phyloP scores from a whole-genome alignment of 176 grass and related monocot species.

The Tillandsia fasciculata region DNA sequence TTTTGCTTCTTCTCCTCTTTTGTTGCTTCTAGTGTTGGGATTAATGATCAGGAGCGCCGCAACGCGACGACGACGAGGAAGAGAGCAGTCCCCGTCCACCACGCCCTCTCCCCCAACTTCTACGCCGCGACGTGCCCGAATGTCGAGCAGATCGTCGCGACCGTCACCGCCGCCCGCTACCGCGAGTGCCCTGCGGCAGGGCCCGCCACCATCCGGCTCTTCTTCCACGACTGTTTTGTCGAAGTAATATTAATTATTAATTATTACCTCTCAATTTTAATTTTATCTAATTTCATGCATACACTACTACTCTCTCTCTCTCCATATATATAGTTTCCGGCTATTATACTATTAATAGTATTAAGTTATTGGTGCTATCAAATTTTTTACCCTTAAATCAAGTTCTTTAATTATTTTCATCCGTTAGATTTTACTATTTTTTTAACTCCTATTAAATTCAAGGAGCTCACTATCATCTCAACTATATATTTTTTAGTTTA shows the following conservation, averaged over 20 bases:
- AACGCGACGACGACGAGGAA: constrained; percentile 3
- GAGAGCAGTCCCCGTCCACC: constrained; percentile 37
- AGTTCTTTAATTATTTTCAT: no score
- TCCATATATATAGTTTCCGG: no score
- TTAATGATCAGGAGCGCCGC: neutral
- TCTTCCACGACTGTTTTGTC: constrained; percentile 96
- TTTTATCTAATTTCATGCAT: no score
- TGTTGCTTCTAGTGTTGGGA: constrained; percentile 29
- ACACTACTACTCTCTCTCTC: no score
- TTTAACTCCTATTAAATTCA: no score
- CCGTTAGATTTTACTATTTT: no score
- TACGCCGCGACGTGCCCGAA: constrained; percentile 62
- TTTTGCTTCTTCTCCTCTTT: constrained; percentile 13
- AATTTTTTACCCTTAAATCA: no score
- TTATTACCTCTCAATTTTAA: neutral
- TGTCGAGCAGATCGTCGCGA: constrained; percentile 74
- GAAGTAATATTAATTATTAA: constrained; percentile 37
- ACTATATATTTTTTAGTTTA: no score
- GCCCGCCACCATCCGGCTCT: constrained; percentile 81
- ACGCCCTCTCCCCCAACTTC: constrained; percentile 73
- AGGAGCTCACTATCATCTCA: no score
- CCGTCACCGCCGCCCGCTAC: constrained; percentile 50
- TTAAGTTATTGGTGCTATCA: no score
- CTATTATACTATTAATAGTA: no score
- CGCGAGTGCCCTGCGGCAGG: constrained; percentile 50